Conservation (phyloP, 2,329 filamentous ascomycete species). For the Fusarium subtropicale region DNA sequence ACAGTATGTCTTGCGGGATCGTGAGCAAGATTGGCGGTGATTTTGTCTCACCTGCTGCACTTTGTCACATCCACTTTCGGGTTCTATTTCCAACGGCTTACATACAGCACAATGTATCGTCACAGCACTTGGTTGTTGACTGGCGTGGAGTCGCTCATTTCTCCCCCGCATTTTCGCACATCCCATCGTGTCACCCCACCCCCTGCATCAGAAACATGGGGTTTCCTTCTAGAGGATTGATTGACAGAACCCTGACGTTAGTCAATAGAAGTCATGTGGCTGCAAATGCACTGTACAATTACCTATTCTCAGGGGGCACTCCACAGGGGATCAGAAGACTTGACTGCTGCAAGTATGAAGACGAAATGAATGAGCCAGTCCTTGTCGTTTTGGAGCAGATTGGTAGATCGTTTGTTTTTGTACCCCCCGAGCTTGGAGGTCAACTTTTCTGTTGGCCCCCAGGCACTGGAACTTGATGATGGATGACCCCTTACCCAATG, state of each 20-base stretch:
- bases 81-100: constrained; percentile 18
- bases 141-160: constrained; percentile 26
- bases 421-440: neutral
- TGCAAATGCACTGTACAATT: constrained; percentile 18
- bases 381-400: neutral
- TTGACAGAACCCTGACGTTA: constrained; percentile 28
- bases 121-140: constrained; percentile 17
- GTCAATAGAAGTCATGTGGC: constrained; percentile 6
- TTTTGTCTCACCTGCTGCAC: constrained; percentile 19
- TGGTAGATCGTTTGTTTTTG: neutral
- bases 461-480: constrained; percentile 5
- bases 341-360: neutral
- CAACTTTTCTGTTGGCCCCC: neutral
- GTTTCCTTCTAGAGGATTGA: constrained; percentile 21
- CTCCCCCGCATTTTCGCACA: constrained; percentile 37
- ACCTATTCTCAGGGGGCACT: constrained; percentile 4
- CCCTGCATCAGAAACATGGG: constrained; percentile 38
- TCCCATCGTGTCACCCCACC: constrained; percentile 17
- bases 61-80: neutral
- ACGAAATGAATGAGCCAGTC: neutral
- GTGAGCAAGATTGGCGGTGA: constrained; percentile 24
- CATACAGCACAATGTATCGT: neutral
- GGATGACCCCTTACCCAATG: constrained; percentile 23
- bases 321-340: neutral
- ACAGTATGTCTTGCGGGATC: constrained; percentile 24